Evolutionary conservation across 139 green algal genomes (phyloP), one percentile per base, ranked within the genome.

Genomic region (Microglena sp.): DNA sequence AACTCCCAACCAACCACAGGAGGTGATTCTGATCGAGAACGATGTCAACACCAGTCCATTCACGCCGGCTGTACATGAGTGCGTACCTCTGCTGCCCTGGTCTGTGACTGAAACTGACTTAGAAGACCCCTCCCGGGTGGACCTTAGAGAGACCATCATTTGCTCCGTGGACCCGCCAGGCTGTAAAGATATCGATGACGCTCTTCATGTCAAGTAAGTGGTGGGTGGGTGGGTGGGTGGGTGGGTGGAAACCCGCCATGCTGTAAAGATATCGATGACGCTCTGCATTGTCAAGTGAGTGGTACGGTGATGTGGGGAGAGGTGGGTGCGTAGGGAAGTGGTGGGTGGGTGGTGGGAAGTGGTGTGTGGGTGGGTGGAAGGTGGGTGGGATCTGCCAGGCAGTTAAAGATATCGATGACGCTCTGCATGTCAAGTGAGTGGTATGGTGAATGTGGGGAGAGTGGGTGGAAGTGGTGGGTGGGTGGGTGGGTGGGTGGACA

Each of bases 401-500:
- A 95, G 90, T 77, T n/a, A 92, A 86, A 56, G 90, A 96, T 71
- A 94, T 96, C 43, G 90, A 96, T 64, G 90, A 96, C 55, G 90
- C 90, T 6, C 79, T 96, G 78, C 88, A 95, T 69, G 75, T 86
- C 44, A 71, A 78, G 46, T 45, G 43, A 8, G 71, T 86, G n/a
- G 34, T 60, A 62, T 31, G 64, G 53, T 26, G 73, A 75, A 5
- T 11, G 40, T 11, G 40, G 18, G 40, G 11, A n/a, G 40, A 15
- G 40, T 18, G 21, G 43, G 18, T 53, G n/a, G n/a, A n/a, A n/a
- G n/a, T n/a, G n/a, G n/a, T n/a, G n/a, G n/a, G n/a, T n/a, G n/a
- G n/a, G n/a, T n/a, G n/a, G n/a, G n/a, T n/a, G n/a, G n/a, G n/a
- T n/a, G n/a, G n/a, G 86, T 96, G 32, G 90, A 95, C 71, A 87